Percentiles rank a stretch among this genome's conserved stretches.
phyloP scores from a whole-genome alignment of 768 basidiomycete genomes.

The Hygrocybe coccinea region DNA sequence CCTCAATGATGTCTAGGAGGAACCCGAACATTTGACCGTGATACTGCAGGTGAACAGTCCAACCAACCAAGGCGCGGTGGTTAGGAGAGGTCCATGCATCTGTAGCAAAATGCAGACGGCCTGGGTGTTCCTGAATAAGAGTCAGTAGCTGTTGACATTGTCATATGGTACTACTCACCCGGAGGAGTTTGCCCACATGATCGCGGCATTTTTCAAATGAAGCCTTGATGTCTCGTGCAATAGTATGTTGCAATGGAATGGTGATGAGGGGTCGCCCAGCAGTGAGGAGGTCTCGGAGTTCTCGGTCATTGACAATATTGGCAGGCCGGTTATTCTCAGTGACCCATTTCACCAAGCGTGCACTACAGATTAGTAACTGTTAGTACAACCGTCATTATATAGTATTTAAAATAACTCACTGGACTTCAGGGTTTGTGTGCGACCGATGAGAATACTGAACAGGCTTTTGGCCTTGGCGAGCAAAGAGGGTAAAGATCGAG shows the following conservation, averaged over 20 bases:
- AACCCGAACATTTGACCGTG: conserved; percentile 3
- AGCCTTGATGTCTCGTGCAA: conserved; percentile 28
- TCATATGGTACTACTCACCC: background rate
- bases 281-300: conserved; percentile 29
- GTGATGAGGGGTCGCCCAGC: conserved; percentile 31
- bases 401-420: conserved; percentile 13
- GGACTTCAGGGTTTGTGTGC: conserved; percentile 22
- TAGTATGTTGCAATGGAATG: conserved; percentile 29
- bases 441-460: conserved; percentile 28
- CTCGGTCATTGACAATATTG: conserved; percentile 28
- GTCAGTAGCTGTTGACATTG: background rate
- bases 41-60: background rate
- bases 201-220: conserved; percentile 21
- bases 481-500: conserved; percentile 26
- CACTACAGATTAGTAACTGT: conserved; percentile 16
- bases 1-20: conserved; percentile 4
- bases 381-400: background rate
- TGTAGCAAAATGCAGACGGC: conserved; percentile 2
- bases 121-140: conserved; percentile 8
- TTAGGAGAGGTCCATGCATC: conserved; percentile 4
- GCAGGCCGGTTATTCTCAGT: conserved; percentile 24
- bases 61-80: background rate
- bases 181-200: conserved; percentile 24
- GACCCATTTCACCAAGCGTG: conserved; percentile 12
- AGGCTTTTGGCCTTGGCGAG: conserved; percentile 23